Evolutionary conservation across 2,329 filamentous ascomycete genomes (phyloP).

Genomic region (Diaporthe sp.): DNA sequence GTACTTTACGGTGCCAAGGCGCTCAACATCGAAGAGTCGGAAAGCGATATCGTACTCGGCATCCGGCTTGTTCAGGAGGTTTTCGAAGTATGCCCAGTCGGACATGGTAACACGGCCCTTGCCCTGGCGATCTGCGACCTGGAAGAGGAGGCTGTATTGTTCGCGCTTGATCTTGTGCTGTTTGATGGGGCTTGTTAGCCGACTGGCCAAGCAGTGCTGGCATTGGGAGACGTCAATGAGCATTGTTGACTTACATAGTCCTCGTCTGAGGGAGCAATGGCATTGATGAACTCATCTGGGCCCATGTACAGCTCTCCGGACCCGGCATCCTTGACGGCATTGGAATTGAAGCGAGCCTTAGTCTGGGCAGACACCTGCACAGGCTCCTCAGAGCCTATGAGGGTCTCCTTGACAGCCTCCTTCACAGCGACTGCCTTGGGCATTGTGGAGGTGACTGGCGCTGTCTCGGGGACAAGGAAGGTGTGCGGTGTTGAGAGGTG

Average conservation of each 20-base stretch:
- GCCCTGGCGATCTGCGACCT: conserved; percentile 84
- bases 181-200: conserved; percentile 37
- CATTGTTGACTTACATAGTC: conserved; percentile 81
- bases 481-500: neutral
- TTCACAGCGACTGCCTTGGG: conserved; percentile 65
- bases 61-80: conserved; percentile 92
- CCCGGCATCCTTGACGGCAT: conserved; percentile 81
- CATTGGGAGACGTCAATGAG: neutral
- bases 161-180: conserved; percentile 98
- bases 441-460: conserved; percentile 48
- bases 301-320: conserved; percentile 85
- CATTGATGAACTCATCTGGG: conserved; percentile 89
- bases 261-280: conserved; percentile 86
- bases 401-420: conserved; percentile 82
- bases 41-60: conserved; percentile 99
- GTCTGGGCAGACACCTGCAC: conserved; percentile 79
- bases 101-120: conserved; percentile 80
- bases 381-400: conserved; percentile 73
- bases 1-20: conserved; percentile 88
- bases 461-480: neutral
- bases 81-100: conserved; percentile 95
- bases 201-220: neutral
- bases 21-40: conserved; percentile 90
- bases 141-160: conserved; percentile 94
- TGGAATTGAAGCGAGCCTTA: conserved; percentile 79